Base-by-base conservation (phyloP, 2,329 filamentous ascomycete genomes). In the Aspergillus fijiensis region DNA sequence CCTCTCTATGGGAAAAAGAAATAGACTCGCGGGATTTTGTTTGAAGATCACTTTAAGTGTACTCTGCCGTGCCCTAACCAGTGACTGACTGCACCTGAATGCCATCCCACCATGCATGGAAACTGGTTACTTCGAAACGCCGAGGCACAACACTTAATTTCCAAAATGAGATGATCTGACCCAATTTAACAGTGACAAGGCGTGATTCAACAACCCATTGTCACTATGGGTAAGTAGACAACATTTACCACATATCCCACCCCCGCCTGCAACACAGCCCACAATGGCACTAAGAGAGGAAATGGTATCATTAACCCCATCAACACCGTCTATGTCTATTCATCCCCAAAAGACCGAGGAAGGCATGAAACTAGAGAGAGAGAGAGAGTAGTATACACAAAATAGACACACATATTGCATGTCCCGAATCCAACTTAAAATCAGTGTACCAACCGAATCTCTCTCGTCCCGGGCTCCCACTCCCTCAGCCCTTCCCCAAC, bases 381-480 rank as follows among this genome's bases (percentile, higher is more conserved):
- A 29, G 27, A 29, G 27, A 29, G 27, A 29, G 33, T 53, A 53
- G 39, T 42, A 42, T 42, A 42, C 25, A n/a, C 16, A 31, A 31
- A 31, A 31, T n/a, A 12, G 29, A 31, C 52, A 25, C 39, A 55
- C 39, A 55, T 31, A 29, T 29, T 29, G 27, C 21, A 27, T 47
- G 14, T 23, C 35, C 14, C 35, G 2, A 45, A 10, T 14, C 1
- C 45, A 33, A 2, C 31, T 14, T 11, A 60, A 25, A 61, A 64
- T 79, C 73, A 87, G 77, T 87, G 85, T 62, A 82, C 75, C 66
- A 87, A 67, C 50, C 83, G 77, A 59, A 86, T 81, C 64, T 82
- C 72, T 35, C 69, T 74, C 79, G 86, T 89, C 5, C 92, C 93
- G 69, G 82, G 86, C 81, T 96, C 92, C 93, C 94, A 97, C 63